These are phyloP conservation scores for Diaporthe longicolla DNA, from an alignment of 2,329 filamentous ascomycete species.

Conservation along the genomic window DNA sequence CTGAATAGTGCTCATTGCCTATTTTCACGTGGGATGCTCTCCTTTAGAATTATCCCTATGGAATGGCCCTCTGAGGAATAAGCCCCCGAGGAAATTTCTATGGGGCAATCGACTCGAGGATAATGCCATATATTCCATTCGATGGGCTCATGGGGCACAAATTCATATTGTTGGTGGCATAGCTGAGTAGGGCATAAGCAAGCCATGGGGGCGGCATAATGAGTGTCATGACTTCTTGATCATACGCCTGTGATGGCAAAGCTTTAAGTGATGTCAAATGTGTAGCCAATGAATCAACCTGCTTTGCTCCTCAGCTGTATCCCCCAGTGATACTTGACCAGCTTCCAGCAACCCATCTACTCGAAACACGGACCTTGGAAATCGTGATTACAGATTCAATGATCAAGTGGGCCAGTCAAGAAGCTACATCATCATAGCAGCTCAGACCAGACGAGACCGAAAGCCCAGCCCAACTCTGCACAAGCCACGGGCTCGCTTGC, in stretches of 20 bases:
- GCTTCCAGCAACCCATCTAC: too few relatives aligned
- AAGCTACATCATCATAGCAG: neutral
- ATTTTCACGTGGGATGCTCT: neutral
- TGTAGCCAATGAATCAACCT: neutral
- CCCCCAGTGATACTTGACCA: neutral
- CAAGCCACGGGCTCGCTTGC: neutral
- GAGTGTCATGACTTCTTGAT: neutral
- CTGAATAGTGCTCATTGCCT: neutral
- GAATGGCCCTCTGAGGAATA: too few relatives aligned
- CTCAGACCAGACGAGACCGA: too few relatives aligned
- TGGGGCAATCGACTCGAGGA: neutral
- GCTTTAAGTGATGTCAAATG: neutral
- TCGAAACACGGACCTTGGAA: neutral
- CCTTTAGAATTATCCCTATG: too few relatives aligned
- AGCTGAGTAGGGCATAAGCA: neutral
- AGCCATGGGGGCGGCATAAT: neutral
- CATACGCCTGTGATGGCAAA: neutral
- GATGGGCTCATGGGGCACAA: too few relatives aligned
- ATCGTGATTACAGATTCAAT: neutral
- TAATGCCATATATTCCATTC: neutral
- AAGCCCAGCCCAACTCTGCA: neutral
- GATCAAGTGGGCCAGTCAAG: neutral
- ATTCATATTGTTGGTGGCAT: too few relatives aligned
- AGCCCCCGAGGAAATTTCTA: neutral
- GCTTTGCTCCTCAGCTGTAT: neutral